Base-by-base conservation (phyloP, 805 yeast species). In the Kuraishia piskuri region DNA sequence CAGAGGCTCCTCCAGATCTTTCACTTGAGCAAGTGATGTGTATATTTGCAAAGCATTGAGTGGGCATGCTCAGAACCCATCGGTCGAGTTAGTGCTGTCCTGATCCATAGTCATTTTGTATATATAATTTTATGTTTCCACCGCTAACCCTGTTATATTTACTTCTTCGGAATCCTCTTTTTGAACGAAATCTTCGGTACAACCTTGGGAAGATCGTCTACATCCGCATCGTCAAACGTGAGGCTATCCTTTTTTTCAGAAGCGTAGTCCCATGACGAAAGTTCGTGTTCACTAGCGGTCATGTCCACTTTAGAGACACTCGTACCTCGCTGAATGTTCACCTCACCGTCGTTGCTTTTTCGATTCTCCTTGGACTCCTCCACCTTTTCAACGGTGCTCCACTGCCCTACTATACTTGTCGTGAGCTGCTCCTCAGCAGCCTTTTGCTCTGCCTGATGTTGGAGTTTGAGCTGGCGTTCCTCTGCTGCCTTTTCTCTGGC, bases 1-100 rank as follows among this genome's bases (percentile, higher is more conserved):
- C 50, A 84, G 96, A 65, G 97, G 96, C 60, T 92, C 90, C 47
- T 85, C 96, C 44, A 84, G 96, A 72, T 86, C 84, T 56, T 90
- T 86, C 80, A 81, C 84, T 46, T 81, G 67, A 63, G n/a, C n/a
- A n/a, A n/a, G n/a, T n/a, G n/a, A n/a, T n/a, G n/a, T n/a, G n/a
- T n/a, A n/a, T n/a, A n/a, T n/a, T n/a, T n/a, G n/a, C n/a, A n/a
- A n/a, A n/a, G n/a, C n/a, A n/a, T n/a, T n/a, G n/a, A n/a, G n/a
- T n/a, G n/a, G n/a, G n/a, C n/a, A n/a, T n/a, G n/a, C n/a, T n/a
- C n/a, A n/a, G n/a, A n/a, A n/a, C n/a, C n/a, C n/a, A n/a, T n/a
- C n/a, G n/a, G n/a, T n/a, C n/a, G n/a, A n/a, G n/a, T n/a, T n/a
- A n/a, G n/a, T n/a, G n/a, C n/a, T n/a, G n/a, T n/a, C n/a, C n/a